phyloP scores from a whole-genome alignment of 2,329 filamentous ascomycete species.

The Cladobotryum protrusum region DNA sequence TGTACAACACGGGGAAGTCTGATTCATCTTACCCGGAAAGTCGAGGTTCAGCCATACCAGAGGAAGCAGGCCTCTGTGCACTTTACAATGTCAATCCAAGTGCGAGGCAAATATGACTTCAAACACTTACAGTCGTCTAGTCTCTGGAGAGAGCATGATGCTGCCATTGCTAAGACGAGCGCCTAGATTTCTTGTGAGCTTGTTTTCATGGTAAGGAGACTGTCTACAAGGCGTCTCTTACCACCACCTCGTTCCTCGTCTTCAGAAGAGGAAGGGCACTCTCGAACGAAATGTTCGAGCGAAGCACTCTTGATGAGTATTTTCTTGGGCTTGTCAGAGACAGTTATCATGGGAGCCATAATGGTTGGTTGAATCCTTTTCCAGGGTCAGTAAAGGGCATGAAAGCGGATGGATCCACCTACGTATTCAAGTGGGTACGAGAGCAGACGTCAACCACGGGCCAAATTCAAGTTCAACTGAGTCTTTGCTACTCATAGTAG shows the following conservation, averaged over 20 bases:
- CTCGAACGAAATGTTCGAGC: constrained; percentile 5
- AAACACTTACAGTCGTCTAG: not conserved
- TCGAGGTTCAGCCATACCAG: not conserved
- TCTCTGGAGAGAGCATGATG: not conserved
- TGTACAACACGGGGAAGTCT: not conserved
- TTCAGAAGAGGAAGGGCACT: not conserved
- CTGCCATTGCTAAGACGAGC: not conserved
- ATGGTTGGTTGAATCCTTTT: not conserved
- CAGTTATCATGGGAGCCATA: constrained; percentile 3
- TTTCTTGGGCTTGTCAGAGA: constrained; percentile 4
- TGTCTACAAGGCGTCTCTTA: not conserved
- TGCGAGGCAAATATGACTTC: too few species aligned
- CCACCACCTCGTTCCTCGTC: not conserved
- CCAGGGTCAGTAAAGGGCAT: not conserved
- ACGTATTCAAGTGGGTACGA: too few species aligned
- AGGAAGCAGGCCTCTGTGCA: not conserved
- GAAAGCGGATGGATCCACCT: not conserved
- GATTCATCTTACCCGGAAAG: not conserved
- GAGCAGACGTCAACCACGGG: too few species aligned
- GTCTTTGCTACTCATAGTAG: not conserved
- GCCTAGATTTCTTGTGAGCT: not conserved
- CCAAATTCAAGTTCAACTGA: not conserved
- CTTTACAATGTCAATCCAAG: too few species aligned
- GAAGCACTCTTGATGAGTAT: constrained; percentile 8
- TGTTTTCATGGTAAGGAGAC: not conserved